These are phyloP conservation scores for Cerioporus squamosus DNA, from an alignment of 1,284 basidiomycete species.

Conservation along the genomic window DNA sequence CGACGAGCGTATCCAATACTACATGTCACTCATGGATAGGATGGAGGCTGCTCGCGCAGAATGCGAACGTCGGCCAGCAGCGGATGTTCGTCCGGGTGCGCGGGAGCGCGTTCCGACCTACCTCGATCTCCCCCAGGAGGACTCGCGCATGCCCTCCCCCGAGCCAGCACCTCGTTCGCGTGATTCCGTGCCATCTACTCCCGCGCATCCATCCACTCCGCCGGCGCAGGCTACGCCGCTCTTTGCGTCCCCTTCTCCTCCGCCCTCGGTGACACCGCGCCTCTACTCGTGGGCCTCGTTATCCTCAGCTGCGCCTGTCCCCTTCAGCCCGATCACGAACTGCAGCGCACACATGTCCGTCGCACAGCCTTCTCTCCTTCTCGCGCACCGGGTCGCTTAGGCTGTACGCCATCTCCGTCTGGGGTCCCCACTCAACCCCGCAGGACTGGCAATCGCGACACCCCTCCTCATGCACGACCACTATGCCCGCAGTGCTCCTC, in stretches of 20 bases:
- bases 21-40: conserved; percentile 16
- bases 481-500: background rate
- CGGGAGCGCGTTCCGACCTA: conserved; percentile 15
- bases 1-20: conserved; percentile 15
- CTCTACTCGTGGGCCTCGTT: conserved; percentile 27
- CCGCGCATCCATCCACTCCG: conserved; percentile 13
- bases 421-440: too few species aligned
- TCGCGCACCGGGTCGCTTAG: too few species aligned
- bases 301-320: too few species aligned
- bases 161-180: conserved; percentile 5
- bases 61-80: conserved; percentile 2
- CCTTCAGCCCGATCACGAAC: too few species aligned
- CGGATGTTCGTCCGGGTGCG: conserved; percentile 7
- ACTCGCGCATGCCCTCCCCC: conserved; percentile 12
- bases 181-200: conserved; percentile 1
- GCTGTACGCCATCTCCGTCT: too few species aligned
- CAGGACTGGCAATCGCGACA: too few species aligned
- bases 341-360: too few species aligned
- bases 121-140: conserved; percentile 14
- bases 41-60: conserved; percentile 3
- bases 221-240: conserved; percentile 14
- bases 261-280: conserved; percentile 31
- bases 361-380: too few species aligned
- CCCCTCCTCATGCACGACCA: too few species aligned
- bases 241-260: conserved; percentile 26